Evolutionary conservation across 495 filamentous ascomycete genomes (phyloP).

Genomic region (Venustampulla echinocandica): DNA sequence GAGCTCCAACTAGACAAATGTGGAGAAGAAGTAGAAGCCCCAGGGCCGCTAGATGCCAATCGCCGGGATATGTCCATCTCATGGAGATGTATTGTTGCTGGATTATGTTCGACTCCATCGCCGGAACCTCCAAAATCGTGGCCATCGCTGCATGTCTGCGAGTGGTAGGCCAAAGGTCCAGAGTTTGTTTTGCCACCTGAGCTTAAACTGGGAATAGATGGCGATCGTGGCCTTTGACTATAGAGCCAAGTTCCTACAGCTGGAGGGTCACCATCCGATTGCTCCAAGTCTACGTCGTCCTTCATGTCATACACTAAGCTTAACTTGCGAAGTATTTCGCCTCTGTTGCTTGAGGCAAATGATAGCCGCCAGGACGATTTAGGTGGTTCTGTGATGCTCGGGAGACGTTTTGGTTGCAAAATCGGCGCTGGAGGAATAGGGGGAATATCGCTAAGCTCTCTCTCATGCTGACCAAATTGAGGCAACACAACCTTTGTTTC

Average conservation of each 20-base stretch:
- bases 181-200: slow-evolving; percentile 8
- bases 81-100: slow-evolving; percentile 10
- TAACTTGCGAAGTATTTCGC: slow-evolving; percentile 15
- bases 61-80: slow-evolving; percentile 18
- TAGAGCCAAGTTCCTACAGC: slow-evolving; percentile 12
- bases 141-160: slow-evolving; percentile 3
- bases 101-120: slow-evolving; percentile 11
- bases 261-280: background rate
- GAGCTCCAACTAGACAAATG: slow-evolving; percentile 16
- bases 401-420: slow-evolving; percentile 9
- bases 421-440: slow-evolving; percentile 15
- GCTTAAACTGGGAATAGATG: slow-evolving; percentile 6
- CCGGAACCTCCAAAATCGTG: slow-evolving; percentile 22
- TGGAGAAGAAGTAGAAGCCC: slow-evolving; percentile 13
- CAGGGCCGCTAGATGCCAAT: slow-evolving; percentile 10
- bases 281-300: background rate
- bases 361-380: slow-evolving; percentile 24
- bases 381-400: slow-evolving; percentile 15
- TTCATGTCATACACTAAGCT: slow-evolving; percentile 6
- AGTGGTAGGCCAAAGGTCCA: slow-evolving; percentile 2
- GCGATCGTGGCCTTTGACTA: slow-evolving; percentile 11
- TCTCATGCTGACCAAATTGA: slow-evolving; percentile 1
- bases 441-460: slow-evolving; percentile 11
- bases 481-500: no score
- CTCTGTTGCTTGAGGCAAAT: slow-evolving; percentile 16